Base-by-base conservation (phyloP, 768 basidiomycete species). In the Tylopilus plumbeoviolaceoides region DNA sequence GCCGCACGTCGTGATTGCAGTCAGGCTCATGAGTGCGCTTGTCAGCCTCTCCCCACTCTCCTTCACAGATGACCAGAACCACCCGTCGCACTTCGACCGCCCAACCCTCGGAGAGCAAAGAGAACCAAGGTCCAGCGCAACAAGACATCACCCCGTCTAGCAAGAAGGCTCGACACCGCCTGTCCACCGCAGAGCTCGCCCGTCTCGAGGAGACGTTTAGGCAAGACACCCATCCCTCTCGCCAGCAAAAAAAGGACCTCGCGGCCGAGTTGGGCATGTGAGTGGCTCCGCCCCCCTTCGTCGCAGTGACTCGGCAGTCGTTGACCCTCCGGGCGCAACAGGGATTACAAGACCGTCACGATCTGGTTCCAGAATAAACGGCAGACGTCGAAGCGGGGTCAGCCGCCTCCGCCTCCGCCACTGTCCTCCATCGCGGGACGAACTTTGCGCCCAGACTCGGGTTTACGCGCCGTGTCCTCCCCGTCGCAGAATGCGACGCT, bases 321-420 rank as follows among this genome's bases (percentile, higher is more conserved):
- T n/a, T n/a, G n/a, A n/a, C n/a, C n/a, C n/a, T n/a, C n/a, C n/a
- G n/a, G n/a, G n/a, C n/a, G n/a, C n/a, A n/a, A 23, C 23, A 78
- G 76, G 66, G 72, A 75, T 35, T 62, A 75, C 62, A 78, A 76
- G 65, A 71, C 75, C 11, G 57, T 78, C 55, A 77, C 85, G n/a
- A 84, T 89, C 38, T 90, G 87, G 87, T 89, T 89, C 66, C 87
- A 90, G 70, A 90, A 90, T 66, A 87, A 83, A 69, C 83, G 87
- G 15, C 85, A 89, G 61, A 83, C 68, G 33, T 51, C 71, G 44
- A 76, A 75, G 52, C 64, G 66, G 23, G 46, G 53, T 46, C 65
- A 56, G 49, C 50, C 38, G 23, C 42, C 23, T 23, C 23, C 23
- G 23, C 23, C 23, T 23, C 42, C 23, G 23, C 23, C 23, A 15